phyloP scores from a whole-genome alignment of 1,284 basidiomycete genomes.

The Pseudozyma tsukubaensis region DNA sequence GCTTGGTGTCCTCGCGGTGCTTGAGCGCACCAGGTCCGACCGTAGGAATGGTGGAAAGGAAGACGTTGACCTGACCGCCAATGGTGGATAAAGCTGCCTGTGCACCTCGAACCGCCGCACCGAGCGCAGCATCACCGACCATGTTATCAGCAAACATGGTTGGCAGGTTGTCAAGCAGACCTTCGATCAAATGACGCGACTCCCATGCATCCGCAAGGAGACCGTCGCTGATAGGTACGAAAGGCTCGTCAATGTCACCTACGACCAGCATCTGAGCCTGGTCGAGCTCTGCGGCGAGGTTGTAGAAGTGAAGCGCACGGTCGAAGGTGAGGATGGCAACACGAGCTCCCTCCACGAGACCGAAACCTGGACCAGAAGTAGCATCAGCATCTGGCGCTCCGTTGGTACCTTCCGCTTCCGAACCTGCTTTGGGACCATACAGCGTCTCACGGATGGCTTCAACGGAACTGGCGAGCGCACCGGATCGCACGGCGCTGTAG shows the following conservation, averaged over 20 bases:
- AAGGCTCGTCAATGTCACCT: slow-evolving; percentile 89
- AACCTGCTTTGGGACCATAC: slow-evolving; percentile 71
- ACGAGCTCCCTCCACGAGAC: slow-evolving; percentile 63
- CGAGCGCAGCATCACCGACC: slow-evolving; percentile 77
- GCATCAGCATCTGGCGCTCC: slow-evolving; percentile 41
- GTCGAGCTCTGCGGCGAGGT: slow-evolving; percentile 79
- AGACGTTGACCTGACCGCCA: slow-evolving; percentile 88
- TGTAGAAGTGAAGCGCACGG: slow-evolving; percentile 85
- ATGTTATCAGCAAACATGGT: slow-evolving; percentile 75
- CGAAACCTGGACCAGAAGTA: slow-evolving; percentile 57
- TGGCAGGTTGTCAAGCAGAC: slow-evolving; percentile 78
- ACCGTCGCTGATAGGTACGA: slow-evolving; percentile 81
- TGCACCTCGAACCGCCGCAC: slow-evolving; percentile 76
- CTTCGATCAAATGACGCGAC: slow-evolving; percentile 76
- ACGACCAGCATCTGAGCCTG: slow-evolving; percentile 83
- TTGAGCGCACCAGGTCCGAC: slow-evolving; percentile 80
- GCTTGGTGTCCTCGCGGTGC: slow-evolving; percentile 75
- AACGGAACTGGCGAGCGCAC: slow-evolving; percentile 80
- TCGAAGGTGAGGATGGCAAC: slow-evolving; percentile 86
- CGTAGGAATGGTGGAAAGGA: slow-evolving; percentile 82
- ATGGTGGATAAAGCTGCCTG: slow-evolving; percentile 79
- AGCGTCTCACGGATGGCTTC: slow-evolving; percentile 77
- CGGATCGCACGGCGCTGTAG: slow-evolving; percentile 77
- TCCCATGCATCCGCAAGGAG: slow-evolving; percentile 83
- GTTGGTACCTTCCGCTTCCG: slow-evolving; percentile 31